These are phyloP conservation scores for Tillandsia fasciculata DNA, from an alignment of 176 grass and related monocot species.

Conservation along the genomic window DNA sequence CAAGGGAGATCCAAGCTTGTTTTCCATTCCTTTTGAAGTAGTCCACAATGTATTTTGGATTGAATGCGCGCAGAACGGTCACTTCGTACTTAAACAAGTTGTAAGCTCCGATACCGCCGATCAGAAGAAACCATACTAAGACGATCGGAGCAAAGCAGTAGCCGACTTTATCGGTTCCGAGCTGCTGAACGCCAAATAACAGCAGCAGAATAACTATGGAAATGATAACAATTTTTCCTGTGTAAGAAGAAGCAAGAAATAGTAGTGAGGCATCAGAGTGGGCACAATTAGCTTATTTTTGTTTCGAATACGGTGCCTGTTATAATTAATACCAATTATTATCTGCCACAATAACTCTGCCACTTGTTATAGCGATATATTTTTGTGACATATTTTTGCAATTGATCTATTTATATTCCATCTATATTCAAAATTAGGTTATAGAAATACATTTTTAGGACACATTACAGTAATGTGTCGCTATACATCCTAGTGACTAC, in stretches of 20 bases:
- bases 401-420: too few relatives aligned
- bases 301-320: too few relatives aligned
- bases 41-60: conserved; percentile 37
- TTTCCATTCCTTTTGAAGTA: conserved; percentile 54
- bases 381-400: too few relatives aligned
- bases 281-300: too few relatives aligned
- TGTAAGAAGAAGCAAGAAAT: background rate
- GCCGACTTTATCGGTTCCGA: conserved; percentile 66
- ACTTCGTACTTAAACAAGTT: conserved; percentile 38
- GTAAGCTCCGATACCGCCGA: conserved; percentile 52
- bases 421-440: too few relatives aligned
- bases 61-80: conserved; percentile 41
- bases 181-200: conserved; percentile 38
- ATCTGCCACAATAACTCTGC: too few relatives aligned
- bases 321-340: too few relatives aligned
- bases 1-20: conserved; percentile 57
- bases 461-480: too few relatives aligned
- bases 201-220: conserved; percentile 37
- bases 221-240: conserved; percentile 37
- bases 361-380: too few relatives aligned
- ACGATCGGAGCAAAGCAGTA: conserved; percentile 58
- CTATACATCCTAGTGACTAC: too few relatives aligned
- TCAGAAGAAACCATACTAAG: conserved; percentile 40
- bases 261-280: too few relatives aligned
- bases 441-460: too few relatives aligned